A percentile compares a stretch with the other conserved stretches of the same genome.
phyloP scores from a whole-genome alignment of 345 rosid genomes.

The Brassica nigra region DNA sequence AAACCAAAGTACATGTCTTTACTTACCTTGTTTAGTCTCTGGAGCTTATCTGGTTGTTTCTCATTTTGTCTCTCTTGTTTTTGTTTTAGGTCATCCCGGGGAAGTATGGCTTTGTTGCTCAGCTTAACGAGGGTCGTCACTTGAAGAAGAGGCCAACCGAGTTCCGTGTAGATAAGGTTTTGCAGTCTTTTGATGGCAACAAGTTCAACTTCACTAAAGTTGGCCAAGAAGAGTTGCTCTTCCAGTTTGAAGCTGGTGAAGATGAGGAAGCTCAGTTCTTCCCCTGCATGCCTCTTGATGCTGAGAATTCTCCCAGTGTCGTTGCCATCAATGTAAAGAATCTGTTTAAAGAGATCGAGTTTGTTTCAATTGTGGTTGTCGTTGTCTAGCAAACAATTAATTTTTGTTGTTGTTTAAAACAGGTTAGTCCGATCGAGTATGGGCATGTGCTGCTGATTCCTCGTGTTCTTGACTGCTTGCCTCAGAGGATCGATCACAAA shows the following conservation, averaged over 20 bases:
- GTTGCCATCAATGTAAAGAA: conserved; percentile 85
- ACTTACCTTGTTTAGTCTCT: background rate
- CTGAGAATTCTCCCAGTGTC: conserved; percentile 77
- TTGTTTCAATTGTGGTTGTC: background rate
- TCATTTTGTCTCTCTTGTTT: background rate
- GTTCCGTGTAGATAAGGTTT: conserved; percentile 91
- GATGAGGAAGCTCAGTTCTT: conserved; percentile 70
- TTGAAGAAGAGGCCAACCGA: conserved; percentile 97
- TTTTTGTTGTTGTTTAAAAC: conserved; percentile 27
- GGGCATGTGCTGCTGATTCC: conserved; percentile 97
- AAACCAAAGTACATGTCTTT: conserved; percentile 67
- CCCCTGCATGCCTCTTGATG: conserved; percentile 68
- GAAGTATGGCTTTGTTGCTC: conserved; percentile 81
- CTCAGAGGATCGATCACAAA: conserved; percentile 92
- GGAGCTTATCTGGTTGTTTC: background rate
- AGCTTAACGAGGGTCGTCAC: conserved; percentile 98
- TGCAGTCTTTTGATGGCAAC: conserved; percentile 89
- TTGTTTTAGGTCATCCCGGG: conserved; percentile 85
- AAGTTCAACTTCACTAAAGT: conserved; percentile 97
- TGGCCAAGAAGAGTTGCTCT: conserved; percentile 96
- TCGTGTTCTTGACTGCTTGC: conserved; percentile 85
- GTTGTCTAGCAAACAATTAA: background rate
- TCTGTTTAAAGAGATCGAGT: background rate
- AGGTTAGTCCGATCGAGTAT: conserved; percentile 99
- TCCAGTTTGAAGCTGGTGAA: conserved; percentile 88